phyloP scores from a whole-genome alignment of 2,329 filamentous ascomycete genomes.

The Colletotrichum zoysiae region DNA sequence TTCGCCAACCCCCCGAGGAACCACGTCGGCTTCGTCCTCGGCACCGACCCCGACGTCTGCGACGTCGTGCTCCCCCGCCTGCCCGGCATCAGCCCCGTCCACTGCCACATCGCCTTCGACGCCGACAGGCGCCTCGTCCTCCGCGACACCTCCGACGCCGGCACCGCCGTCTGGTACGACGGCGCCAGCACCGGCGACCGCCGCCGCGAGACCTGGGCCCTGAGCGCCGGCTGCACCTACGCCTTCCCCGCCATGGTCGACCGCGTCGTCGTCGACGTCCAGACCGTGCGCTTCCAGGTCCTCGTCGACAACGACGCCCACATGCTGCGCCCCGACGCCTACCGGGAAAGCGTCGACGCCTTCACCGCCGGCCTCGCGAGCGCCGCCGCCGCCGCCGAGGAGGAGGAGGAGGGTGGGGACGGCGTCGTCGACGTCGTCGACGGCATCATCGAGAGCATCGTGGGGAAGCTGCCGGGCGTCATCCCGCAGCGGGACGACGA shows the following conservation, averaged over 20 bases:
- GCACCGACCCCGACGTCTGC: constrained; percentile 52
- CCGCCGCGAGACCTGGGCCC: constrained; percentile 52
- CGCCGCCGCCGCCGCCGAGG: not conserved
- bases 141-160: constrained; percentile 53
- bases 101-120: constrained; percentile 57
- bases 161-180: constrained; percentile 59
- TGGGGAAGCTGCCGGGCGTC: not conserved
- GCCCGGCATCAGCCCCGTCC: constrained; percentile 51
- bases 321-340: constrained; percentile 49
- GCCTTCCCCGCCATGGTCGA: constrained; percentile 52
- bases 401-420: too few relatives aligned
- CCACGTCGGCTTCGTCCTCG: constrained; percentile 54
- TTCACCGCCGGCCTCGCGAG: constrained; percentile 45
- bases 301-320: constrained; percentile 55
- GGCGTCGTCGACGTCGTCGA: not conserved
- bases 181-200: constrained; percentile 55
- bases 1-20: constrained; percentile 52
- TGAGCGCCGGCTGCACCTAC: constrained; percentile 49
- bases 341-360: constrained; percentile 50
- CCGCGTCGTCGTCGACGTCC: constrained; percentile 55
- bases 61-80: constrained; percentile 54
- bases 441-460: constrained; percentile 1
- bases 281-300: constrained; percentile 55
- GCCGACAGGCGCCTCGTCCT: constrained; percentile 53
- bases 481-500: constrained; percentile 12